Percentiles rank a stretch among this genome's conserved stretches.
phyloP scores from a whole-genome alignment of 345 rosid species.

The Cochlearia excelsa region DNA sequence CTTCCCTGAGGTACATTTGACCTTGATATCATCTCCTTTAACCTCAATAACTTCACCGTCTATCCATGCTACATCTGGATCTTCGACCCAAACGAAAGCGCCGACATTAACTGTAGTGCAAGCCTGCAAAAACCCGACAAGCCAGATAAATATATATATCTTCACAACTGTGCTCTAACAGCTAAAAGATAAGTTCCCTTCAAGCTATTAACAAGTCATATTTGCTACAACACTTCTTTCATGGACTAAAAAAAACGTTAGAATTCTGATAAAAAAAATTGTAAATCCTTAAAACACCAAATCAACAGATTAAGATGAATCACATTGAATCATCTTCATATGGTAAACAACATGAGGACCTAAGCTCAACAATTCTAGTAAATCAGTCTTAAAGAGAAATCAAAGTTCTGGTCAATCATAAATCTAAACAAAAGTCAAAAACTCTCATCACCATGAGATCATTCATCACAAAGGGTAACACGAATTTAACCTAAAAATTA shows the following conservation, averaged over 20 bases:
- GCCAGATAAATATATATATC: background rate
- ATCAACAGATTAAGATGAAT: constrained; percentile 1
- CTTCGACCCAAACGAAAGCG: constrained; percentile 88
- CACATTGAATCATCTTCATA: background rate
- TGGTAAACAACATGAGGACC: background rate
- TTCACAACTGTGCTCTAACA: background rate
- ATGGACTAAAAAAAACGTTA: background rate
- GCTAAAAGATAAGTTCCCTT: background rate
- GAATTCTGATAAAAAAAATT: background rate
- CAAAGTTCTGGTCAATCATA: constrained; percentile 22
- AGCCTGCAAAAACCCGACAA: constrained; percentile 31
- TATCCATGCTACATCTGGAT: constrained; percentile 79
- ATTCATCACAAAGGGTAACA: background rate
- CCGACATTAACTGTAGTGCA: constrained; percentile 55
- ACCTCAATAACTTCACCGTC: constrained; percentile 82
- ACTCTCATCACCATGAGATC: background rate
- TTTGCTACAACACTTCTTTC: background rate
- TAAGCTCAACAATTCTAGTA: constrained; percentile 4
- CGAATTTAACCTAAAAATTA: background rate
- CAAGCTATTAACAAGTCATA: constrained; percentile 6
- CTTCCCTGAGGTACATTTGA: constrained; percentile 83
- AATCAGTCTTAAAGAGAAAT: background rate
- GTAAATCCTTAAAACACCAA: background rate
- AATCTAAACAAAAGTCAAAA: constrained; percentile 20
- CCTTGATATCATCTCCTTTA: constrained; percentile 64